Percentiles rank a stretch among this genome's conserved stretches.
These are phyloP conservation scores for Castanospermum australe DNA, from an alignment of 306 rosid species.

Conservation along the genomic window DNA sequence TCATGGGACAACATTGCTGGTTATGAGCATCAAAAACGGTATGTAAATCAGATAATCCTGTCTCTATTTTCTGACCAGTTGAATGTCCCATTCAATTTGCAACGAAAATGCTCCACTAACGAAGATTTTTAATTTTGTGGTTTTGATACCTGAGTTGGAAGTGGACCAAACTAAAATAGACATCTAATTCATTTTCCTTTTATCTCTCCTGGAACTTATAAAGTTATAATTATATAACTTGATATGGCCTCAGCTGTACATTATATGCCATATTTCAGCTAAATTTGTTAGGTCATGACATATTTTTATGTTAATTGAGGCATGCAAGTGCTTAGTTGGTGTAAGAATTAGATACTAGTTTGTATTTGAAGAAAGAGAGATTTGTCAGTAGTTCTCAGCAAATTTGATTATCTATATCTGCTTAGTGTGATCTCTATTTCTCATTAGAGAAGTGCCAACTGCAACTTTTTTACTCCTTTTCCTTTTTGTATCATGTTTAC, in stretches of 20 bases:
- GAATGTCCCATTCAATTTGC: slow-evolving; percentile 4
- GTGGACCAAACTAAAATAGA: background rate
- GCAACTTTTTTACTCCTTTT: background rate
- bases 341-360: background rate
- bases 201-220: background rate
- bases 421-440: background rate
- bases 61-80: background rate
- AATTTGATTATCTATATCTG: background rate
- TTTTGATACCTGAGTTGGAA: background rate
- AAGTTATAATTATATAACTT: background rate
- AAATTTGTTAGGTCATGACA: background rate
- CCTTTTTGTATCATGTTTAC: slow-evolving; percentile 12
- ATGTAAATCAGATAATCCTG: slow-evolving; percentile 17
- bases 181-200: background rate
- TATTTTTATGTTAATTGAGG: slow-evolving; percentile 4
- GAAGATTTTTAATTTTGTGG: background rate
- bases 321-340: background rate
- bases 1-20: slow-evolving; percentile 94
- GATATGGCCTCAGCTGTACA: background rate
- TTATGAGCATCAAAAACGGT: slow-evolving; percentile 86
- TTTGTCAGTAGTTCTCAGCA: background rate
- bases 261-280: background rate
- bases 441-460: background rate
- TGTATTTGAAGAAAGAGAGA: background rate
- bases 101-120: background rate